Evolutionary conservation across 2,329 filamentous ascomycete genomes (phyloP).

Genomic region (Aspergillus novoparasiticus): DNA sequence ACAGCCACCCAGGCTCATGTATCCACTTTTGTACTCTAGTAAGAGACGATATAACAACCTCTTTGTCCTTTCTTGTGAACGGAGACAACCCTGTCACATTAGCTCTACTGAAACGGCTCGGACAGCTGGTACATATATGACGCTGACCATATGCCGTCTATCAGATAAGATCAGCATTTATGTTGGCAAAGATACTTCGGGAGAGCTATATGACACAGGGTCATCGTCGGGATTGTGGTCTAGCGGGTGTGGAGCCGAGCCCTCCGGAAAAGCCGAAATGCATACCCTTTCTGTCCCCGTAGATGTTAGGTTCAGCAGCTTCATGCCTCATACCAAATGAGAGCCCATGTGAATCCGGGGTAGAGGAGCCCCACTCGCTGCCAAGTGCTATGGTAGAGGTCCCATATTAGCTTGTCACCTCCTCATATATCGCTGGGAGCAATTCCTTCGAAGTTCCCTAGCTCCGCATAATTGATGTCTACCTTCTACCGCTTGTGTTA

Average conservation of each 20-base stretch:
- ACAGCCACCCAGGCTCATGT: neutral
- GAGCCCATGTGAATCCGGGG: neutral
- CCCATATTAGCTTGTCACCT: neutral
- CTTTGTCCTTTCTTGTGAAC: too few relatives aligned
- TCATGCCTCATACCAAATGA: neutral
- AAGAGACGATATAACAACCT: neutral
- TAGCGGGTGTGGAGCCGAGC: neutral
- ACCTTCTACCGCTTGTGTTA: too few relatives aligned
- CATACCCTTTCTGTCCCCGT: neutral
- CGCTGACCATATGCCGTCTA: neutral
- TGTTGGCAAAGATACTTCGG: too few relatives aligned
- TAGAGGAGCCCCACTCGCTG: neutral
- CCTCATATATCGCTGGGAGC: neutral
- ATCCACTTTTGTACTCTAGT: neutral
- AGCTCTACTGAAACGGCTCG: neutral
- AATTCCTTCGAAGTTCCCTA: neutral
- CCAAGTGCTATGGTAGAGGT: neutral
- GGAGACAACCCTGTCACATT: neutral
- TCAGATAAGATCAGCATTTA: neutral
- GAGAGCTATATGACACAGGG: too few relatives aligned
- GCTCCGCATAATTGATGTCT: neutral
- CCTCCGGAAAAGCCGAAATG: neutral
- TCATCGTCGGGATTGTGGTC: neutral
- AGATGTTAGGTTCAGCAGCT: neutral
- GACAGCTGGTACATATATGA: neutral